Percentiles rank a stretch among this genome's conserved stretches.
phyloP scores from a whole-genome alignment of 306 rosid species.

The Sophora flavescens region DNA sequence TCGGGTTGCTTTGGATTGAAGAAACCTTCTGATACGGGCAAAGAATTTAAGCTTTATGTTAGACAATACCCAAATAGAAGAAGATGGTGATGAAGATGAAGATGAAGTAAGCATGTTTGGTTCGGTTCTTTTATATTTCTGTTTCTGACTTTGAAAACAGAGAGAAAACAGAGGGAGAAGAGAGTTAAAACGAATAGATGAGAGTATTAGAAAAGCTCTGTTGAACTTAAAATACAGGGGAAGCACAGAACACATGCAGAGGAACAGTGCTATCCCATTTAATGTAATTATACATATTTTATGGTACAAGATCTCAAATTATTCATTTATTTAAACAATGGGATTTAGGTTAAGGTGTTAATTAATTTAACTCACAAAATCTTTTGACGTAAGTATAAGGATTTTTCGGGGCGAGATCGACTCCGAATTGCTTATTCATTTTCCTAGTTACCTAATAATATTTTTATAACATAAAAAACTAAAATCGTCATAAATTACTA shows the following conservation, averaged over 20 bases:
- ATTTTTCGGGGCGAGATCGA: neutral
- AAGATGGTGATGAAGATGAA: slow-evolving; percentile 54
- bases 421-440: neutral
- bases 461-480: no score
- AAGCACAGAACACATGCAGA: slow-evolving; percentile 61
- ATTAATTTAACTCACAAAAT: neutral
- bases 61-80: slow-evolving; percentile 70
- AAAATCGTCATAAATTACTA: no score
- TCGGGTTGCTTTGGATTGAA: slow-evolving; percentile 66
- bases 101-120: slow-evolving; percentile 61
- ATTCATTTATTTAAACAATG: slow-evolving; percentile 23
- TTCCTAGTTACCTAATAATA: no score
- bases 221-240: slow-evolving; percentile 46
- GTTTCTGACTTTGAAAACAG: slow-evolving; percentile 44
- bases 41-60: slow-evolving; percentile 76
- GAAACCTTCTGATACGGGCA: slow-evolving; percentile 69
- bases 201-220: slow-evolving; percentile 35
- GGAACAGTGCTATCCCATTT: slow-evolving; percentile 45
- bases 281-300: slow-evolving; percentile 41
- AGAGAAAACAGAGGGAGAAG: slow-evolving; percentile 36
- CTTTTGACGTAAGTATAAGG: neutral
- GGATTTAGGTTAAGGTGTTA: neutral
- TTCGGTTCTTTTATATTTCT: slow-evolving; percentile 40
- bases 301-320: slow-evolving; percentile 26
- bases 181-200: slow-evolving; percentile 39